Percentiles rank a stretch among this genome's conserved stretches.
phyloP scores from a whole-genome alignment of 345 rosid genomes.

The Populus ilicifolia region DNA sequence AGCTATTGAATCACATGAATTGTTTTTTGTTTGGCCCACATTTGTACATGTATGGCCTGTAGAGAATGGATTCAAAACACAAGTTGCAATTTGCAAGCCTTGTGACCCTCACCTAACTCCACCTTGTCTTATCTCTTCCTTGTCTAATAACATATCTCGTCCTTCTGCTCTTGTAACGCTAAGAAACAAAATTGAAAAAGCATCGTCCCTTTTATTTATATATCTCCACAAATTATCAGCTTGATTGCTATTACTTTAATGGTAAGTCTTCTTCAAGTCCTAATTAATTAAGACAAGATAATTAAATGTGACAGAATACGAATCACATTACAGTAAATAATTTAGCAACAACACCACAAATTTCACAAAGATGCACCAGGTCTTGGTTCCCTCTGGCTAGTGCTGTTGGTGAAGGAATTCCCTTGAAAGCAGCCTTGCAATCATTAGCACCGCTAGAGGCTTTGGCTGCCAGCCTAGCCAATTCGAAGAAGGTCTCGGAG shows the following conservation, averaged over 20 bases:
- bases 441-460: constrained; percentile 18
- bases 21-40: no score
- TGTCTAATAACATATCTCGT: no score
- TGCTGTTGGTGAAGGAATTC: background rate
- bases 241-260: no score
- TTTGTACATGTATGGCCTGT: no score
- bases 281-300: background rate
- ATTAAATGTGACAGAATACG: background rate
- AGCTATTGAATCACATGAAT: no score
- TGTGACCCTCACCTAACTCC: no score
- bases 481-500: constrained; percentile 35
- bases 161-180: no score
- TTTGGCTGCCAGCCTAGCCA: constrained; percentile 17
- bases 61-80: no score
- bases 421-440: constrained; percentile 22
- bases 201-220: no score
- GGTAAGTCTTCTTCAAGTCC: background rate
- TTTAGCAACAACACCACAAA: constrained; percentile 22
- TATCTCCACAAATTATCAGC: background rate
- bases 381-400: constrained; percentile 23
- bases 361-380: constrained; percentile 26
- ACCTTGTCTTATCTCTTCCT: no score
- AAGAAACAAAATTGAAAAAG: no score
- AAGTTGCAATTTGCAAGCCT: no score
- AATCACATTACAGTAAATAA: constrained; percentile 13